A percentile compares a stretch with the other conserved stretches of the same genome.
Evolutionary conservation across 371 early-diverging fungal species (phyloP).

Genomic region (Haplosporangium sp.): DNA sequence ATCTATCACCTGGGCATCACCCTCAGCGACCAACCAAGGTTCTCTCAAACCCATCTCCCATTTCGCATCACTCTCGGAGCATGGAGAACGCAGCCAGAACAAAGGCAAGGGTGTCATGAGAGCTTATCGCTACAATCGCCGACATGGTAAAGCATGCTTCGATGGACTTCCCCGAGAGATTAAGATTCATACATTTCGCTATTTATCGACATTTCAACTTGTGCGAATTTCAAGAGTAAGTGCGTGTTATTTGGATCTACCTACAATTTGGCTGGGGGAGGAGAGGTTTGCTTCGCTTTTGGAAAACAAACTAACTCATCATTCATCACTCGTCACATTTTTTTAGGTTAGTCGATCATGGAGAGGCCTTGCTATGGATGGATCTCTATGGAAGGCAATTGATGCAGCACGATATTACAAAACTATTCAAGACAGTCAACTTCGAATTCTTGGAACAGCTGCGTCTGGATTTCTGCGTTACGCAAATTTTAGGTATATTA

Average conservation of each 20-base stretch:
- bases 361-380: conserved; percentile 63
- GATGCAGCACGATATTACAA: conserved; percentile 64
- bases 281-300: too few relatives aligned
- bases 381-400: conserved; percentile 64
- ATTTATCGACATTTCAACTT: conserved; percentile 45
- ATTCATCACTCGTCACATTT: background rate
- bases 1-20: conserved; percentile 29
- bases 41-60: conserved; percentile 5
- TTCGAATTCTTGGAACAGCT: conserved; percentile 59
- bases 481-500: conserved; percentile 66
- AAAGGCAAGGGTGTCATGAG: conserved; percentile 15
- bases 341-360: conserved; percentile 55
- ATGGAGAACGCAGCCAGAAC: conserved; percentile 1
- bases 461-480: conserved; percentile 64
- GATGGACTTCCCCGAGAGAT: conserved; percentile 48
- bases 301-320: too few relatives aligned
- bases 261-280: too few relatives aligned
- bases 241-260: background rate
- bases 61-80: conserved; percentile 13
- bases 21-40: background rate
- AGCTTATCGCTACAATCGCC: conserved; percentile 7
- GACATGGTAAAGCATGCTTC: conserved; percentile 10
- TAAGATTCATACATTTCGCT: conserved; percentile 44
- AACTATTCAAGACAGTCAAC: conserved; percentile 60
- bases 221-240: conserved; percentile 46